phyloP scores from a whole-genome alignment of 495 filamentous ascomycete species.

The Hypoxylon intermedium region DNA sequence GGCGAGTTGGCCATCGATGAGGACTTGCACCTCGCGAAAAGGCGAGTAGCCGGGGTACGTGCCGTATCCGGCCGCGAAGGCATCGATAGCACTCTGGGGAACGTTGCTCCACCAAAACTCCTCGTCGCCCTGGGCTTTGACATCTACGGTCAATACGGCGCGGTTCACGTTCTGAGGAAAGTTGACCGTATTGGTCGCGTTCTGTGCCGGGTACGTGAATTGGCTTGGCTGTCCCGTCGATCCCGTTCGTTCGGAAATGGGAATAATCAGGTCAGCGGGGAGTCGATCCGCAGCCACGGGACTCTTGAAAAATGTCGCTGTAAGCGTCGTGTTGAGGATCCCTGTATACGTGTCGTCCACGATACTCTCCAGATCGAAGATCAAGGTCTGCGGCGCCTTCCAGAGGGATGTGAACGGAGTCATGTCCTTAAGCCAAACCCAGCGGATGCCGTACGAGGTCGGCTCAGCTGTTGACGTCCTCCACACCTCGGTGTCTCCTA shows the following conservation, averaged over 20 bases:
- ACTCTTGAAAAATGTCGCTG: slow-evolving; percentile 74
- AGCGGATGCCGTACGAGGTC: slow-evolving; percentile 71
- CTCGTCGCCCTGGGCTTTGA: slow-evolving; percentile 79
- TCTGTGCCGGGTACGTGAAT: slow-evolving; percentile 71
- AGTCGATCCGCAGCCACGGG: slow-evolving; percentile 40
- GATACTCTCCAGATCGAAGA: slow-evolving; percentile 84
- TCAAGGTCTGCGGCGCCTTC: slow-evolving; percentile 72
- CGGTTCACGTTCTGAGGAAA: slow-evolving; percentile 71
- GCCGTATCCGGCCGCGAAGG: slow-evolving; percentile 66
- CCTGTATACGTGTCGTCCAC: slow-evolving; percentile 80
- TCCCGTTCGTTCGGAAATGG: slow-evolving; percentile 70
- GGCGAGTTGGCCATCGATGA: slow-evolving; percentile 79
- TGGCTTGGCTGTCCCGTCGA: slow-evolving; percentile 64
- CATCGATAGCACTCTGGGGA: slow-evolving; percentile 64
- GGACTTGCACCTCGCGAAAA: slow-evolving; percentile 83
- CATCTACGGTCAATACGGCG: slow-evolving; percentile 79
- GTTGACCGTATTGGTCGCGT: slow-evolving; percentile 65
- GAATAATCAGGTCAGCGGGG: slow-evolving; percentile 75
- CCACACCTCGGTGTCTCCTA: slow-evolving; percentile 85
- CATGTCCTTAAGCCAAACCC: slow-evolving; percentile 87
- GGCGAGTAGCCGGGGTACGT: slow-evolving; percentile 75
- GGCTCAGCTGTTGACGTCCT: slow-evolving; percentile 90
- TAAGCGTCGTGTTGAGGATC: slow-evolving; percentile 77
- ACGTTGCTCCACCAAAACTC: slow-evolving; percentile 95
- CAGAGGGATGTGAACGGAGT: slow-evolving; percentile 75